Evolutionary conservation across 1,284 basidiomycete species (phyloP), one percentile per base, ranked within the genome.

Genomic region (Cutaneotrichosporon sp.): DNA sequence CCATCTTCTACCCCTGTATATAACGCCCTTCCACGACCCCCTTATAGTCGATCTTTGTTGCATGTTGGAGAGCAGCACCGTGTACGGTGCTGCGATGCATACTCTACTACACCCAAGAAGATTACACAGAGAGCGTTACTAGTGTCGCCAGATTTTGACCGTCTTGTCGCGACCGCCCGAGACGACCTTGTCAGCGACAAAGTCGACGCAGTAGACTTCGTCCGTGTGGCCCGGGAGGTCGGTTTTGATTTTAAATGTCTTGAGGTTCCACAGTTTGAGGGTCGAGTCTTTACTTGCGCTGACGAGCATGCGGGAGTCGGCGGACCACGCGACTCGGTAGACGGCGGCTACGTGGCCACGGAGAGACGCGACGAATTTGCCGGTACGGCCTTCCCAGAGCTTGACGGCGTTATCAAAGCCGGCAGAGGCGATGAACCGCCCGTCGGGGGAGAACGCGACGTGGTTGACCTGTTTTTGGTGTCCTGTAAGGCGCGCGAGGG

Each of bases 131-230:
- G 26, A 42, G 1, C 34, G 12, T 12, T 17, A 45, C 40, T 49
- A 55, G 33, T 55, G 54, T 5, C 54, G 49, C 54, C 54, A 55
- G 37, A 83, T 82, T 66, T 82, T 82, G 52, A 83, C 78, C 22
- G 77, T 77, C 71, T 79, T 79, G 61, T 83, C 82, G 45, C 80
- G 70, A 0, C 96, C 94, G 13, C 93, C 96, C 70, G 90, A 94
- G 57, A 97, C 92, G 30, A 97, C 83, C 74, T 97, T 97, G 77
- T 98, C 94, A 1, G 92, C 94, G 1, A 96, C 90, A 69, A 94
- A 96, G 72, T 96, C 92, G 18, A 98, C 94, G 68, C 94, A 98
- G 77, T 97, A 97, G 22, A 98, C 94, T 73, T 98, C 96, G 67
- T 98, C 94, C 0, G 87, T 88, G 69, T 98, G 96, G 3, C 94